Percentiles rank a stretch among this genome's conserved stretches.
Conservation (phyloP, 2,329 filamentous ascomycete genomes). For the Ilyonectria destructans region DNA sequence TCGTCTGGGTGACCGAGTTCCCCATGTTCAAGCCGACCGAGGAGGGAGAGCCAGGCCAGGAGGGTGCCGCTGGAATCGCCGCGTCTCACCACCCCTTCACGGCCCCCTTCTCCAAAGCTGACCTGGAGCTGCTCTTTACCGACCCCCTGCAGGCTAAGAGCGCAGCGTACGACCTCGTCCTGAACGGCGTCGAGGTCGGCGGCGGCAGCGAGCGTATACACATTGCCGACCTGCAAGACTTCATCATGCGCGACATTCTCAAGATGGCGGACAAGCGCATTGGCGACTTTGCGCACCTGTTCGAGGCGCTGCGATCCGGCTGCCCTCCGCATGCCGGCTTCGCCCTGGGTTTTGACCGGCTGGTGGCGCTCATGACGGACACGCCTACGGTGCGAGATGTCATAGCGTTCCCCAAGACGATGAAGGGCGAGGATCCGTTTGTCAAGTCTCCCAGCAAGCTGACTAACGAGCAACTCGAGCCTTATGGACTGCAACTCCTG, state of each 20-base stretch:
- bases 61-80: slow-evolving; percentile 83
- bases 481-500: slow-evolving; percentile 62
- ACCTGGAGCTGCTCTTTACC: slow-evolving; percentile 82
- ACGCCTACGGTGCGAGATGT: slow-evolving; percentile 89
- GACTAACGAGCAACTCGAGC: slow-evolving; percentile 69
- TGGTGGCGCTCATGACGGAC: slow-evolving; percentile 85
- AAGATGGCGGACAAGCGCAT: slow-evolving; percentile 82
- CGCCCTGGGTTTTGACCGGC: slow-evolving; percentile 90
- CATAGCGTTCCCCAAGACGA: slow-evolving; percentile 96
- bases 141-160: slow-evolving; percentile 82
- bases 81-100: slow-evolving; percentile 98
- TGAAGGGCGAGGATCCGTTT: slow-evolving; percentile 88
- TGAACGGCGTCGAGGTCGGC: slow-evolving; percentile 95
- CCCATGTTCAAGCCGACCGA: slow-evolving; percentile 89
- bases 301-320: slow-evolving; percentile 85
- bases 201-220: slow-evolving; percentile 96
- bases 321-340: slow-evolving; percentile 97
- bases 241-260: slow-evolving; percentile 87
- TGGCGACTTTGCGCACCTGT: slow-evolving; percentile 87
- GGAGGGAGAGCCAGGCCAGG: slow-evolving; percentile 80
- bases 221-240: slow-evolving; percentile 85
- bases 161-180: slow-evolving; percentile 95
- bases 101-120: slow-evolving; percentile 80
- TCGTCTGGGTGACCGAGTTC: slow-evolving; percentile 92
- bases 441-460: slow-evolving; percentile 84